Percentiles rank a stretch among this genome's conserved stretches.
These are phyloP conservation scores for Dothideomycetidae sp. DNA, from an alignment of 2,329 filamentous ascomycete species.

Conservation along the genomic window DNA sequence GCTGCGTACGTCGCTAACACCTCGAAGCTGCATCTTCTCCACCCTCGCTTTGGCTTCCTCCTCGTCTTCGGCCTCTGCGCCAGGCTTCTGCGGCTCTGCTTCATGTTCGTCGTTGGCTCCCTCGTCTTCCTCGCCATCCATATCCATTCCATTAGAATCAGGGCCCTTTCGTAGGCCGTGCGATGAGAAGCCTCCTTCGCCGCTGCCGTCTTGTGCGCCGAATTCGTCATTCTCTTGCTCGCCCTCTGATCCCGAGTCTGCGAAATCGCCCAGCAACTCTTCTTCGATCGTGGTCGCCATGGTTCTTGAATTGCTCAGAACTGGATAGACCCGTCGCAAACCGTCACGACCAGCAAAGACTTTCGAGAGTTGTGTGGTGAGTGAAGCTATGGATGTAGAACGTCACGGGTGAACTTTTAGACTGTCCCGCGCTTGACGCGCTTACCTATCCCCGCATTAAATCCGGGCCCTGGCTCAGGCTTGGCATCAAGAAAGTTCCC, in stretches of 20 bases:
- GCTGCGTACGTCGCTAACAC: slow-evolving; percentile 62
- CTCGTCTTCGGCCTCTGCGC: slow-evolving; percentile 45
- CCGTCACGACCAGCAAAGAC: too few species aligned
- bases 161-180: slow-evolving; percentile 9
- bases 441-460: not conserved
- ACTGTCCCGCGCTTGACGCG: not conserved
- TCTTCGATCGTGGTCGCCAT: slow-evolving; percentile 93
- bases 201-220: slow-evolving; percentile 15
- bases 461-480: not conserved
- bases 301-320: too few species aligned
- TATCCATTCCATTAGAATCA: slow-evolving; percentile 32
- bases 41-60: slow-evolving; percentile 63
- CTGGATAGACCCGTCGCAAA: too few species aligned
- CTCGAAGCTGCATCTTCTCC: slow-evolving; percentile 65
- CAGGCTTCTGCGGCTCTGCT: slow-evolving; percentile 38
- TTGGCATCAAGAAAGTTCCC: not conserved
- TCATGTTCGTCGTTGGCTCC: slow-evolving; percentile 39
- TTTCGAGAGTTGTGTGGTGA: too few species aligned
- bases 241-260: slow-evolving; percentile 67
- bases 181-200: slow-evolving; percentile 7
- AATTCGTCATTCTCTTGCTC: slow-evolving; percentile 37
- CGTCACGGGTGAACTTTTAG: not conserved
- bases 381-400: too few species aligned
- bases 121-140: slow-evolving; percentile 35
- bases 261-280: slow-evolving; percentile 83